phyloP scores from a whole-genome alignment of 164 flowering plant genomes.

The Macadamia integrifolia region DNA sequence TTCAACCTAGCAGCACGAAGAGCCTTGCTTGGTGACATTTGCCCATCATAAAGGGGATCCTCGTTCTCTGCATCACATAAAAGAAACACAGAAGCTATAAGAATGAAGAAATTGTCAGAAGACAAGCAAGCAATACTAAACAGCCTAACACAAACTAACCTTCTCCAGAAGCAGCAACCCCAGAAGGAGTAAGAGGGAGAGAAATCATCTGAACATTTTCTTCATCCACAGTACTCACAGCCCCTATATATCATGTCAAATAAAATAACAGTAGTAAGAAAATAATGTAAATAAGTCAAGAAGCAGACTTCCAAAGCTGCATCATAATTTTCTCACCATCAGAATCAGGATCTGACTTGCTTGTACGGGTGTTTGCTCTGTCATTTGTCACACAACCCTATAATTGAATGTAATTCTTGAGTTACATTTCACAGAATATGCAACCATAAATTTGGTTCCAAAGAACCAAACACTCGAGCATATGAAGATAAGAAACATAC shows the following conservation, averaged over 20 bases:
- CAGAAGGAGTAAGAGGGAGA: slow-evolving; percentile 14
- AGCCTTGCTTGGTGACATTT: slow-evolving; percentile 66
- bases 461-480: neutral
- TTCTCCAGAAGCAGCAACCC: slow-evolving; percentile 31
- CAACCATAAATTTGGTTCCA: neutral
- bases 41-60: slow-evolving; percentile 29
- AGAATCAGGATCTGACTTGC: slow-evolving; percentile 43
- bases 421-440: neutral
- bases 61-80: slow-evolving; percentile 22
- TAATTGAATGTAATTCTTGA: slow-evolving; percentile 10
- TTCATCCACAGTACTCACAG: slow-evolving; percentile 37
- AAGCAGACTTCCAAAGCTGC: neutral
- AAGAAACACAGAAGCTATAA: neutral
- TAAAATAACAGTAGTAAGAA: neutral
- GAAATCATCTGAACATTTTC: slow-evolving; percentile 27
- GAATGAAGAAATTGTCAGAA: neutral
- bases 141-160: slow-evolving; percentile 23
- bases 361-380: slow-evolving; percentile 11
- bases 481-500: slow-evolving; percentile 19
- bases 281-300: neutral
- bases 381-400: slow-evolving; percentile 27
- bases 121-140: neutral
- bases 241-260: slow-evolving; percentile 25
- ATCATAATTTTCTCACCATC: slow-evolving; percentile 40
- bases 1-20: slow-evolving; percentile 78